Conservation (phyloP, 345 rosid species). For the Limnanthes douglasii region DNA sequence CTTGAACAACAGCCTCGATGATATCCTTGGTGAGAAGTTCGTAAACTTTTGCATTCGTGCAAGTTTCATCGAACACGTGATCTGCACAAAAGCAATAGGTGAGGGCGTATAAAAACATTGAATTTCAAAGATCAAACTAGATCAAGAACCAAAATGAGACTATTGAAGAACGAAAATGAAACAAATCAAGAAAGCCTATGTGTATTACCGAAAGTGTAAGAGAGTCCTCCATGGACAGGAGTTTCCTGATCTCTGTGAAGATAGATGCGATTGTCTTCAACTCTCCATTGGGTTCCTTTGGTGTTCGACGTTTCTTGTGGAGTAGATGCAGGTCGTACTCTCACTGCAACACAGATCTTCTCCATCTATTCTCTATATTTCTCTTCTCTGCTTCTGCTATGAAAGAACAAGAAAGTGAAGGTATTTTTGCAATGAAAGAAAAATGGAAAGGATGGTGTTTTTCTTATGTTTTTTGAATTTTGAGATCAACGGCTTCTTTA, state of each 20-base stretch:
- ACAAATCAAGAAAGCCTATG: background rate
- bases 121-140: background rate
- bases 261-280: constrained; percentile 64
- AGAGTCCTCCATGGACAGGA: constrained; percentile 42
- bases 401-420: too few relatives aligned
- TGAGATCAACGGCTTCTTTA: too few relatives aligned
- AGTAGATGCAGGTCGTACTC: constrained; percentile 34
- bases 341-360: constrained; percentile 83
- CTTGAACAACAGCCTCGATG: constrained; percentile 63
- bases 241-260: constrained; percentile 57
- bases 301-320: background rate
- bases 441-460: too few relatives aligned
- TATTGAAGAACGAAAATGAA: background rate
- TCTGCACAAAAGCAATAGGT: constrained; percentile 40
- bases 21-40: constrained; percentile 71
- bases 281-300: constrained; percentile 15
- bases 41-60: constrained; percentile 49
- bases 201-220: constrained; percentile 83
- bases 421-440: too few relatives aligned
- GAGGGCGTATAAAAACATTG: too few relatives aligned
- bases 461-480: too few relatives aligned
- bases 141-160: background rate
- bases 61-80: constrained; percentile 63
- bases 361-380: constrained; percentile 27
- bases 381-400: too few relatives aligned